Evolutionary conservation across 164 flowering plant species (phyloP).

Genomic region (Tinospora cordifolia): DNA sequence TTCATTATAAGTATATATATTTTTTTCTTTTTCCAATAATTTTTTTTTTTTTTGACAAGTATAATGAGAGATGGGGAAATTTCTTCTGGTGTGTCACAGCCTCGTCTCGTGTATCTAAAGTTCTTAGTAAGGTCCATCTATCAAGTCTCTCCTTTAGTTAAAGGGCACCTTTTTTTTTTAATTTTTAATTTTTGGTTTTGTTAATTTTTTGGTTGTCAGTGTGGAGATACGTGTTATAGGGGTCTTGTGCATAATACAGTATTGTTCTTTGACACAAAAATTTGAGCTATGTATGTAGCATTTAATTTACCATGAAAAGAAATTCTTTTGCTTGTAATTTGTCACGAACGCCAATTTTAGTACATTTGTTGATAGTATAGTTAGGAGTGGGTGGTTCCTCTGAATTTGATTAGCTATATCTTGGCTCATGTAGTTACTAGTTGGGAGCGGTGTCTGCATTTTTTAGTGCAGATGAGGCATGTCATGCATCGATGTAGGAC

Average conservation of each 20-base stretch:
- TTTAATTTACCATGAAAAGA: not conserved
- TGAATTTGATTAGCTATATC: no score
- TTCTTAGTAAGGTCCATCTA: constrained; percentile 12
- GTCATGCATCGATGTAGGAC: no score
- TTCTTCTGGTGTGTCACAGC: constrained; percentile 14
- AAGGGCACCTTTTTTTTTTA: not conserved
- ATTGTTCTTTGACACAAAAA: not conserved
- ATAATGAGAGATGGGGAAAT: constrained; percentile 15
- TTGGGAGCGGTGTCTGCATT: no score
- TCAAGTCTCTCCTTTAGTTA: constrained; percentile 3
- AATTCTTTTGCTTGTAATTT: constrained; percentile 1
- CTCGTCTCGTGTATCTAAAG: constrained; percentile 17
- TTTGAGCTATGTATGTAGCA: not conserved
- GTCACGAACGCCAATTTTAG: not conserved
- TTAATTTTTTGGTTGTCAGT: constrained; percentile 4
- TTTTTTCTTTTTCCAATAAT: constrained; percentile 6
- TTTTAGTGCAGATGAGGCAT: no score
- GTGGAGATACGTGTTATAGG: constrained; percentile 8
- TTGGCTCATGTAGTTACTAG: no score
- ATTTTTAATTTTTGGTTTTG: no score
- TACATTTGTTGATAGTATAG: no score
- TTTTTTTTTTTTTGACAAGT: constrained; percentile 20
- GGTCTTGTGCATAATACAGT: constrained; percentile 3
- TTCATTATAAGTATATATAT: not conserved
- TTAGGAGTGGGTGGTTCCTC: no score